These are phyloP conservation scores for Tuber magnatum DNA, from an alignment of 495 filamentous ascomycete genomes.

Conservation along the genomic window DNA sequence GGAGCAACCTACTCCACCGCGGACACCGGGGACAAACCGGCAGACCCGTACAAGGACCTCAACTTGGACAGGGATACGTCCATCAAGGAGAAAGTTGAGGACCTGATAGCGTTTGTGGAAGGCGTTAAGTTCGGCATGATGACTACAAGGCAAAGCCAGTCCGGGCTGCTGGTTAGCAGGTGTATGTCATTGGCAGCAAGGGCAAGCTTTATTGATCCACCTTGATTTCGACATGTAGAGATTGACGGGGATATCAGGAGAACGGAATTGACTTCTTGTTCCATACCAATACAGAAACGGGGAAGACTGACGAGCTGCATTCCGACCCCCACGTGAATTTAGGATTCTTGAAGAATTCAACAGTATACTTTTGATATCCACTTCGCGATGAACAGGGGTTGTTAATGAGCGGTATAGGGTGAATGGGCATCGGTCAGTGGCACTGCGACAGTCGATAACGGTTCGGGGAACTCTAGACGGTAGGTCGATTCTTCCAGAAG, in stretches of 20 bases:
- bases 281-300: constrained; percentile 87
- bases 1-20: constrained; percentile 12
- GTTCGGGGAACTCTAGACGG: constrained; percentile 60
- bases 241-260: constrained; percentile 49
- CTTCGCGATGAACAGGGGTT: not conserved
- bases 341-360: constrained; percentile 69
- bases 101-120: constrained; percentile 60
- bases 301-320: constrained; percentile 78
- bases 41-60: constrained; percentile 75
- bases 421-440: constrained; percentile 79
- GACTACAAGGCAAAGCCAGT: constrained; percentile 55
- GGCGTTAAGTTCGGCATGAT: constrained; percentile 74
- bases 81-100: constrained; percentile 71
- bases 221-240: constrained; percentile 5
- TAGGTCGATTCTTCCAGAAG: constrained; percentile 42
- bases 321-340: constrained; percentile 74
- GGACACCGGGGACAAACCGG: constrained; percentile 44
- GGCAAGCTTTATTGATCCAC: constrained; percentile 47
- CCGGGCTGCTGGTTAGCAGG: constrained; percentile 61
- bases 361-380: constrained; percentile 46
- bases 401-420: constrained; percentile 20
- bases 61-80: constrained; percentile 57
- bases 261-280: constrained; percentile 82
- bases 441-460: constrained; percentile 58
- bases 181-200: constrained; percentile 88